Conservation (phyloP, 768 basidiomycete species). For the Omphalotus guepiniiformis region DNA sequence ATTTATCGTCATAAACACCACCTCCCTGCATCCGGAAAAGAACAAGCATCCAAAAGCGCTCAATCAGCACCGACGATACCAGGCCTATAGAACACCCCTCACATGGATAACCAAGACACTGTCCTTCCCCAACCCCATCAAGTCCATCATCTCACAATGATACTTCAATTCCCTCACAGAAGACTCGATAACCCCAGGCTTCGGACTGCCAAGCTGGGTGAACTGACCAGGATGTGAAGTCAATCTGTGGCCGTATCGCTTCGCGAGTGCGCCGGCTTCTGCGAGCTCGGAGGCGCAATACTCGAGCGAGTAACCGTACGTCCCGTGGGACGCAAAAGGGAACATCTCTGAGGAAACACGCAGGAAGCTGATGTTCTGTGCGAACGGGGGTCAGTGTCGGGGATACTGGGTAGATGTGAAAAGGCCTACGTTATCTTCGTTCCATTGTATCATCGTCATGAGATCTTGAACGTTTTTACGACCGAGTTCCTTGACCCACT, state of each 20-base stretch:
- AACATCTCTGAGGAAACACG: slow-evolving; percentile 91
- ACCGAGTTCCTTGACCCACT: slow-evolving; percentile 80
- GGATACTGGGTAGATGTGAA: not conserved
- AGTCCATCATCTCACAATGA: slow-evolving; percentile 83
- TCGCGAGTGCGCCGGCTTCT: slow-evolving; percentile 61
- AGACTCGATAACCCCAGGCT: slow-evolving; percentile 65
- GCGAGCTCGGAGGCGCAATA: slow-evolving; percentile 60
- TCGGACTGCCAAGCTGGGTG: slow-evolving; percentile 79
- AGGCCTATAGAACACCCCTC: too few relatives aligned
- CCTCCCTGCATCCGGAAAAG: too few relatives aligned
- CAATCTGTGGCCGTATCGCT: slow-evolving; percentile 68
- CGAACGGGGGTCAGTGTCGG: not conserved
- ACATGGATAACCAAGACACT: slow-evolving; percentile 87
- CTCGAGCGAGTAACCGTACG: slow-evolving; percentile 76
- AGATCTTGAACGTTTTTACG: slow-evolving; percentile 71
- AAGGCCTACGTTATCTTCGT: slow-evolving; percentile 67
- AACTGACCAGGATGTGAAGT: slow-evolving; percentile 90
- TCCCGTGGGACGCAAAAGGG: slow-evolving; percentile 81
- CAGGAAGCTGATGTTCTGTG: slow-evolving; percentile 75
- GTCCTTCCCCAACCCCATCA: slow-evolving; percentile 79
- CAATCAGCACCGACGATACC: not conserved
- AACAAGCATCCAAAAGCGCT: slow-evolving; percentile 7
- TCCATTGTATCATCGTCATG: slow-evolving; percentile 80
- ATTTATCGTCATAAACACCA: slow-evolving; percentile 82
- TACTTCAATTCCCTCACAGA: slow-evolving; percentile 80